Conservation (phyloP, 2,329 filamentous ascomycete genomes). For the Aspergillus fijiensis region DNA sequence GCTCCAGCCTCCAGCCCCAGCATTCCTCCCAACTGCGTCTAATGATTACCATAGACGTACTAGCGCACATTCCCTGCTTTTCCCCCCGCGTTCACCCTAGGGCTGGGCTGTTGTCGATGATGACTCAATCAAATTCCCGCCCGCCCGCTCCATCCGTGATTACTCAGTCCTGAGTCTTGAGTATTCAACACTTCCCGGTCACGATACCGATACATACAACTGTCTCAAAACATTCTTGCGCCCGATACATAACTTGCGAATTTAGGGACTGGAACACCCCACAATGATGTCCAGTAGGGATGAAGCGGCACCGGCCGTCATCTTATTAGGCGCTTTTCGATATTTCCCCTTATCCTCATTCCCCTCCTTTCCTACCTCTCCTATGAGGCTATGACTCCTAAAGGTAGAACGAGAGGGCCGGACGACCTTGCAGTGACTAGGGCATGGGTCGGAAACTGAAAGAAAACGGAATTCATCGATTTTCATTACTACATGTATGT, state of each 20-base stretch:
- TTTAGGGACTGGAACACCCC: constrained; percentile 8
- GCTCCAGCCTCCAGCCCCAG: constrained; percentile 25
- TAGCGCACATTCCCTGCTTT: constrained; percentile 10
- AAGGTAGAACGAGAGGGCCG: background rate
- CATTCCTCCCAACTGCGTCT: constrained; percentile 9
- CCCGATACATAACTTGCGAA: constrained; percentile 7
- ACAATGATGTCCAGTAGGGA: constrained; percentile 16
- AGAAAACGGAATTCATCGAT: background rate
- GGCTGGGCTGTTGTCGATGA: background rate
- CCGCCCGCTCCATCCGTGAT: background rate
- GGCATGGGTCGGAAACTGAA: background rate
- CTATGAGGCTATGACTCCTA: background rate
- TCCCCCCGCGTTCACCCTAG: constrained; percentile 15
- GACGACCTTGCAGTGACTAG: background rate
- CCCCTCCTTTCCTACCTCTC: background rate
- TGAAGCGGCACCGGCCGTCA: constrained; percentile 13
- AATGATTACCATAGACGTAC: constrained; percentile 18
- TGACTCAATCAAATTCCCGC: constrained; percentile 6
- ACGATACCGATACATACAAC: background rate
- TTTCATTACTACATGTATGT: background rate
- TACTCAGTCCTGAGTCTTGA: background rate
- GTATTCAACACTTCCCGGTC: background rate
- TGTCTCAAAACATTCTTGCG: constrained; percentile 1
- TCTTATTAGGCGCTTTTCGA: background rate
- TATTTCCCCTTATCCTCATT: constrained; percentile 5